Base-by-base conservation (phyloP, 2,329 filamentous ascomycete genomes). In the Aschersonia sp. region DNA sequence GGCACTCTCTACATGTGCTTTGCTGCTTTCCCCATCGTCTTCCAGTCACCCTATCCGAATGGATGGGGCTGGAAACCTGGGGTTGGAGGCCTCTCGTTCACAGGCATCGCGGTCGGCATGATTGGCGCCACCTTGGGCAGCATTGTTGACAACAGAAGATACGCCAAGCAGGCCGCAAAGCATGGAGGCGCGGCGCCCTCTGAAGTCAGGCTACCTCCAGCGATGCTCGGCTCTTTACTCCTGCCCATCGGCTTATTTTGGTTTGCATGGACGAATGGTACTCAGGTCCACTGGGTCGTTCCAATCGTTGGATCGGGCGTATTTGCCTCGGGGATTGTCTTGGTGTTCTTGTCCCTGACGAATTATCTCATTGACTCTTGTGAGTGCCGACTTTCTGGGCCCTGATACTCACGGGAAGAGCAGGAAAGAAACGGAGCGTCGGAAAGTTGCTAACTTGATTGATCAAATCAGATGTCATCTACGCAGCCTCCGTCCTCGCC, bases 401-500 rank as follows among this genome's bases (percentile, higher is more conserved):
- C n/a, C 32, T 12, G 40, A 12, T 11, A 42, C 7, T 2, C 7
- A 14, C 7, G 40, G 40, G 9, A 5, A 42, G 30, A 31, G 12
- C n/a, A 6, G 41, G 4, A 31, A 32, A 10, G 40, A 42, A 14
- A 22, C 35, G 8, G 2, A 22, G 22, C 22, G 22, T 22, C 22
- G 22, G n/a, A 41, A n/a, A n/a, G 14, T 41, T 9, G 42, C 42
- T 43, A 8, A 43, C 29, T 6, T 43, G 14, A 31, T 4, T 9
- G 8, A n/a, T 43, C 6, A 6, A 6, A 30, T 4, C 44, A 64
- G 60, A 87, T 61, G 81, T 81, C 46, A 83, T 89, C 55, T 90
- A 82, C 52, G 84, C 86, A 1, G 84, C 84, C 0, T 85, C 80
- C 0, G 83, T 81, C 0, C 68, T 89, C 7, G 84, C 85, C 2